A percentile compares a stretch with the other conserved stretches of the same genome.
Conservation (phyloP, 2,329 filamentous ascomycete genomes). For the Microsporum audouinii region DNA sequence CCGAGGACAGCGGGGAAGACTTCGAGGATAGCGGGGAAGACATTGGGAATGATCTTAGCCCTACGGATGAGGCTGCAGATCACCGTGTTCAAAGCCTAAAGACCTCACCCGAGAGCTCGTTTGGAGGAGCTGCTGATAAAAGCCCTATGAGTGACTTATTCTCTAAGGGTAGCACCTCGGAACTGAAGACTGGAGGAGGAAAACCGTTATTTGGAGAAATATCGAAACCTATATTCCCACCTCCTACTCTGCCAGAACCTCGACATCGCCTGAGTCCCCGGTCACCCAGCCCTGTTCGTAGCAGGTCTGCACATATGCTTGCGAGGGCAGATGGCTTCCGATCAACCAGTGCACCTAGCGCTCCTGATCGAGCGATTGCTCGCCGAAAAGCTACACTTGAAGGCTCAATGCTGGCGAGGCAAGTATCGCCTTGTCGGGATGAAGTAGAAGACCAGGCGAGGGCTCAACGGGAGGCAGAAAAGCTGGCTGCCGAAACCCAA, state of each 20-base stretch:
- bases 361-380: slow-evolving; percentile 29
- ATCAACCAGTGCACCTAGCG: slow-evolving; percentile 30
- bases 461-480: slow-evolving; percentile 23
- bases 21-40: slow-evolving; percentile 39
- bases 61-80: slow-evolving; percentile 21
- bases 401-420: slow-evolving; percentile 22
- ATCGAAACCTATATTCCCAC: slow-evolving; percentile 28
- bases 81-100: slow-evolving; percentile 26
- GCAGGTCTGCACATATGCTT: slow-evolving; percentile 19
- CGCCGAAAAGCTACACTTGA: slow-evolving; percentile 32
- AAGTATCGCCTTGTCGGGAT: slow-evolving; percentile 17
- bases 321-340: slow-evolving; percentile 25
- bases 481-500: slow-evolving; percentile 25
- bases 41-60: slow-evolving; percentile 31
- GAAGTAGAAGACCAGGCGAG: slow-evolving; percentile 21
- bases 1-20: slow-evolving; percentile 26
- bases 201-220: slow-evolving; percentile 37
- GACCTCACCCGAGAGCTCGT: slow-evolving; percentile 36
- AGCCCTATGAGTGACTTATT: slow-evolving; percentile 33
- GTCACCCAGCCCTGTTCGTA: slow-evolving; percentile 38
- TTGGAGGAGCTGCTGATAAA: slow-evolving; percentile 28
- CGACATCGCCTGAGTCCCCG: slow-evolving; percentile 27
- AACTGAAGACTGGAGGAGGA: slow-evolving; percentile 19
- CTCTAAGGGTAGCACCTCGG: slow-evolving; percentile 25
- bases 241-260: slow-evolving; percentile 23